Percentiles rank a stretch among this genome's conserved stretches.
Conservation (phyloP, 805 yeast species). For the Teunomyces lycoperdinae region DNA sequence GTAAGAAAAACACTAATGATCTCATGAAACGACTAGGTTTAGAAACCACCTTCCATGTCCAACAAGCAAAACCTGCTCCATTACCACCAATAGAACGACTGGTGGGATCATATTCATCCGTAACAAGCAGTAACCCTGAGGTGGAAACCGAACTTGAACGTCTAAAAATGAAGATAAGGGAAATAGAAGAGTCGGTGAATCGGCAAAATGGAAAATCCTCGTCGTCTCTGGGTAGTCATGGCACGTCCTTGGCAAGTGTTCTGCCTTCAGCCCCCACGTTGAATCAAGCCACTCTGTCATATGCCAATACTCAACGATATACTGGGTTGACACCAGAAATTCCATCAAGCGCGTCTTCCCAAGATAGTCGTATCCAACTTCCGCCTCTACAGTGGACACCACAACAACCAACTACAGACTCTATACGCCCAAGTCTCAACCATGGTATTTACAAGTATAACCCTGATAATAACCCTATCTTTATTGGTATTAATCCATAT, state of each 20-base stretch:
- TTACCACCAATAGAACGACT: neutral
- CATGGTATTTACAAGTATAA: conserved; percentile 1
- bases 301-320: neutral
- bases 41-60: conserved; percentile 1
- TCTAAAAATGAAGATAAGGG: conserved; percentile 39
- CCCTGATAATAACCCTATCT: conserved; percentile 12
- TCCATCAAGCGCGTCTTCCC: neutral
- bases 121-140: neutral
- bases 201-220: neutral
- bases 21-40: neutral
- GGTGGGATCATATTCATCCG: neutral
- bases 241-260: neutral
- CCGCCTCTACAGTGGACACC: conserved; percentile 7
- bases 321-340: neutral
- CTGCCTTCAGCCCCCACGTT: neutral
- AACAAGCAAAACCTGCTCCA: neutral
- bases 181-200: conserved; percentile 40
- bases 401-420: neutral
- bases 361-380: conserved; percentile 2
- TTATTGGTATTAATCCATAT: conserved; percentile 23
- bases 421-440: neutral
- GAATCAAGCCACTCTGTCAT: neutral
- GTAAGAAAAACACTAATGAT: neutral
- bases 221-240: neutral
- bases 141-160: conserved; percentile 23